Conservation (phyloP, 495 filamentous ascomycete genomes). For the Penicillium paradoxum region DNA sequence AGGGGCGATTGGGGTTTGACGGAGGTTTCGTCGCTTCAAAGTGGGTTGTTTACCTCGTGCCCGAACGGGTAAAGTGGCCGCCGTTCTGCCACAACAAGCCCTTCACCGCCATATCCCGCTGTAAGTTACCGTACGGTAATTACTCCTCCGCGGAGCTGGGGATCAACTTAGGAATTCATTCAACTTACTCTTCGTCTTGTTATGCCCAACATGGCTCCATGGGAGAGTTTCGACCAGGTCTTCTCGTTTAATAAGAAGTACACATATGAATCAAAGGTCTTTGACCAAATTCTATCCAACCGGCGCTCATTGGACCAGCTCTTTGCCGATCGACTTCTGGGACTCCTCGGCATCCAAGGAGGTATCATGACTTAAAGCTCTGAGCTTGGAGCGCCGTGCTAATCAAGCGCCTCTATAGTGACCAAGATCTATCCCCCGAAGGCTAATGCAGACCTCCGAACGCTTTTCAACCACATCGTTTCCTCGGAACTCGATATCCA, state of each 20-base stretch:
- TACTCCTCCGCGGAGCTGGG: constrained; percentile 17
- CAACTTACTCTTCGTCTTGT: constrained; percentile 1
- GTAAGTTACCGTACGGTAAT: constrained; percentile 23
- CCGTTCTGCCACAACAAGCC: constrained; percentile 37
- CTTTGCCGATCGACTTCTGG: constrained; percentile 70
- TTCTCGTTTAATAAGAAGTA: constrained; percentile 61
- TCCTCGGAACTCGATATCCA: constrained; percentile 55
- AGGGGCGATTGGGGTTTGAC: constrained; percentile 18
- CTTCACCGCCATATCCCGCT: constrained; percentile 24
- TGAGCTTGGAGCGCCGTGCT: neutral
- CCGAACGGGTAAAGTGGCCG: constrained; percentile 33
- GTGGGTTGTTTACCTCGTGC: constrained; percentile 46
- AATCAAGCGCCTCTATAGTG: constrained; percentile 28
- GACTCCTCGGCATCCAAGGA: constrained; percentile 62
- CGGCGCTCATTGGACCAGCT: constrained; percentile 60
- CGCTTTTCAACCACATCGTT: constrained; percentile 60
- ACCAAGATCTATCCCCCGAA: constrained; percentile 65
- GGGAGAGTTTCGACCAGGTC: constrained; percentile 56
- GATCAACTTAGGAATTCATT: neutral
- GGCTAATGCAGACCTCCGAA: constrained; percentile 56
- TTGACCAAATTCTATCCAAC: constrained; percentile 55
- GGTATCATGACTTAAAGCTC: constrained; percentile 38
- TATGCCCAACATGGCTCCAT: constrained; percentile 33
- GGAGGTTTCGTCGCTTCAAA: constrained; percentile 27
- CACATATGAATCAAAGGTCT: constrained; percentile 53